Percentiles rank a stretch among this genome's conserved stretches.
Conservation (phyloP, 352 stramenopile species). For the Globisporangium carolinianum region DNA sequence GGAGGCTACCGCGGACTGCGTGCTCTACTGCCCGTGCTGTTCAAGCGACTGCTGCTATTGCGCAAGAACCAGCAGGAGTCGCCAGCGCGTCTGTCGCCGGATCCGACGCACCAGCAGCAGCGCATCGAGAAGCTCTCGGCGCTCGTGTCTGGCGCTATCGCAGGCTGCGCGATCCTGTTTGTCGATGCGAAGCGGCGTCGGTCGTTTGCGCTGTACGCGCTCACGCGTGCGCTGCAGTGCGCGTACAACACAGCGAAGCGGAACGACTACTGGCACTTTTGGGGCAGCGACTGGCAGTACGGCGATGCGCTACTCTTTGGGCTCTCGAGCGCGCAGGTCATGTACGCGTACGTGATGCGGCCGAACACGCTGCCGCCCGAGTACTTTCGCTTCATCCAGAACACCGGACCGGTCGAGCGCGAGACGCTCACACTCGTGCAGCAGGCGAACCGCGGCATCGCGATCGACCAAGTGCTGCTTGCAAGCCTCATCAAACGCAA, state of each 20-base stretch:
- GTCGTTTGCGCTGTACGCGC: constrained; percentile 75
- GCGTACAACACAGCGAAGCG: constrained; percentile 83
- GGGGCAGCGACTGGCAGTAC: constrained; percentile 78
- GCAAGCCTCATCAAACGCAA: constrained; percentile 38
- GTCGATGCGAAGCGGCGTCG: constrained; percentile 61
- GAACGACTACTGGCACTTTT: constrained; percentile 81
- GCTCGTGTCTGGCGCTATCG: constrained; percentile 49
- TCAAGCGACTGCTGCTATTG: constrained; percentile 22
- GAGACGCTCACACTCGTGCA: constrained; percentile 66
- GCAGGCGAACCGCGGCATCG: constrained; percentile 39
- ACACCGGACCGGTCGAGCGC: constrained; percentile 52
- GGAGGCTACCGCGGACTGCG: constrained; percentile 62
- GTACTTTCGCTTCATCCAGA: constrained; percentile 82
- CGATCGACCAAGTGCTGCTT: constrained; percentile 34
- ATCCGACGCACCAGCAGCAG: constrained; percentile 13
- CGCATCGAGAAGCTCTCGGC: constrained; percentile 41
- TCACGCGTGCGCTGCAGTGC: constrained; percentile 76
- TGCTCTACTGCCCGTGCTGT: constrained; percentile 41
- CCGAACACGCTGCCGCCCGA: constrained; percentile 58
- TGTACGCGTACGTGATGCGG: constrained; percentile 84
- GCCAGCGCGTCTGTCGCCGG: too few species aligned
- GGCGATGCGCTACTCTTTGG: constrained; percentile 77
- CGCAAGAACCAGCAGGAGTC: background rate
- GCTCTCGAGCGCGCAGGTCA: constrained; percentile 72
- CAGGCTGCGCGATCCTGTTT: constrained; percentile 53